Conservation (phyloP, 2,329 filamentous ascomycete species). For the Apiospora saccharicola region DNA sequence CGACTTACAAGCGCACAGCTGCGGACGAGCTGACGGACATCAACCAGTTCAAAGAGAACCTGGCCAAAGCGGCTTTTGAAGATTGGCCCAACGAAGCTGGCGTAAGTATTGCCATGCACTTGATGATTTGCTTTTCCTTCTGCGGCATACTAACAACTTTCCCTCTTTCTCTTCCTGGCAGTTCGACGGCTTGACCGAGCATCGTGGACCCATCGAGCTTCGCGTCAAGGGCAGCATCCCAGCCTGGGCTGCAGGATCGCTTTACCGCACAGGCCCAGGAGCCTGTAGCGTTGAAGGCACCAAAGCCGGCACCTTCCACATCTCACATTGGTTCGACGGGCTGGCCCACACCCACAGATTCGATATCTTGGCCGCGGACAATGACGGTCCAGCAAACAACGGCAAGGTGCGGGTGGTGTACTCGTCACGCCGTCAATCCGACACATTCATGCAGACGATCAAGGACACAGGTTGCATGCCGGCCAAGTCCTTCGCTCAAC, state of each 20-base stretch:
- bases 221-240: constrained; percentile 59
- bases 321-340: constrained; percentile 67
- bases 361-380: constrained; percentile 52
- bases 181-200: constrained; percentile 60
- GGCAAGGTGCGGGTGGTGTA: constrained; percentile 53
- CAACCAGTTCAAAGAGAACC: constrained; percentile 6
- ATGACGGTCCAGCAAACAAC: constrained; percentile 27
- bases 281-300: constrained; percentile 53
- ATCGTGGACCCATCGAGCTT: constrained; percentile 56
- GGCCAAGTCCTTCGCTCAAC: constrained; percentile 2
- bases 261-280: constrained; percentile 64
- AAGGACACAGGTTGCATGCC: not conserved
- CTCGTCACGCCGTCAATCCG: constrained; percentile 60
- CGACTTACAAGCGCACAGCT: constrained; percentile 18
- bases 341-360: constrained; percentile 62
- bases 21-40: not conserved
- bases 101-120: constrained; percentile 39
- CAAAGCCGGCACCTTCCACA: constrained; percentile 51
- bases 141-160: not conserved
- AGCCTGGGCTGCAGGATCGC: constrained; percentile 57
- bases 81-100: constrained; percentile 55
- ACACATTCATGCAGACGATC: constrained; percentile 41
- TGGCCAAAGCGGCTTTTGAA: constrained; percentile 30
- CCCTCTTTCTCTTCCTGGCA: constrained; percentile 32
- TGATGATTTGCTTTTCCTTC: not conserved